These are phyloP conservation scores for Xerocomus amazonicus DNA, from an alignment of 1,284 basidiomycete genomes.

Conservation along the genomic window DNA sequence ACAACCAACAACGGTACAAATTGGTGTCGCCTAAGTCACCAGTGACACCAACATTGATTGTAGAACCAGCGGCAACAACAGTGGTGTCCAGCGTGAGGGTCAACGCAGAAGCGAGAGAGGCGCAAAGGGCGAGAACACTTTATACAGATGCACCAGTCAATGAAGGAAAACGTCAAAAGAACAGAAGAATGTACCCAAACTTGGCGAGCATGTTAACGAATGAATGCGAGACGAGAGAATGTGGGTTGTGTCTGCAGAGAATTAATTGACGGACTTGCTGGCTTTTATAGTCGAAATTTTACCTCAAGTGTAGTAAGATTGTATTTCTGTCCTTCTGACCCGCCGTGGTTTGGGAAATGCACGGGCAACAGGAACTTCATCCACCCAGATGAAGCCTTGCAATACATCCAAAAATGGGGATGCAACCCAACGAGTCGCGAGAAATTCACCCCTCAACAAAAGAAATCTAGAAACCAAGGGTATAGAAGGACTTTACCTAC, in stretches of 20 bases:
- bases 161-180: not conserved
- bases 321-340: not conserved
- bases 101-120: not conserved
- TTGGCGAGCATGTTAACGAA: conserved; percentile 2
- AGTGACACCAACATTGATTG: not conserved
- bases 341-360: too few relatives aligned
- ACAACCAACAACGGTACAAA: not conserved
- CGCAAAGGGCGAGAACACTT: conserved; percentile 1
- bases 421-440: too few relatives aligned
- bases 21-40: not conserved
- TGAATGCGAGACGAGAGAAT: not conserved
- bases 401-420: too few relatives aligned
- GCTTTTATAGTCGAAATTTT: not conserved
- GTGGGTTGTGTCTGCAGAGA: not conserved
- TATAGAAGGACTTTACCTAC: too few relatives aligned
- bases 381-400: too few relatives aligned
- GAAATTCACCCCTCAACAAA: too few relatives aligned
- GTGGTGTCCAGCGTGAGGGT: not conserved
- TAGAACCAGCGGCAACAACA: not conserved
- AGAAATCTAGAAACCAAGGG: too few relatives aligned
- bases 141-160: not conserved
- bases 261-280: not conserved
- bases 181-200: not conserved
- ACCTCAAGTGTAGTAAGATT: not conserved
- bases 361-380: too few relatives aligned